Percentiles rank a stretch among this genome's conserved stretches.
Conservation (phyloP, 345 rosid species). For the Cardamine chenopodiifolia region DNA sequence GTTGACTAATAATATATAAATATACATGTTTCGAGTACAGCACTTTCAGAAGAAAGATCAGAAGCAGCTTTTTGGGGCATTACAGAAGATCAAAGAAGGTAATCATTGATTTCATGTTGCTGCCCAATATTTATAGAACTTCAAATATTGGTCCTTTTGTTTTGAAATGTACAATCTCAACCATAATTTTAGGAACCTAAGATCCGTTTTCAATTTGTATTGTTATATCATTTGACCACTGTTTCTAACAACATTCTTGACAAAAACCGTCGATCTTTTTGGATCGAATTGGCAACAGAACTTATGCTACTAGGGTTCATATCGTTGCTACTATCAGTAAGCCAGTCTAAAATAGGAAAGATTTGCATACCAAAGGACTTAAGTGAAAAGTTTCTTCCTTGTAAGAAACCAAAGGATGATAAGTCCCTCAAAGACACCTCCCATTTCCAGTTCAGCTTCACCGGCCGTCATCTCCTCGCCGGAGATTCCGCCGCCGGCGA, state of each 20-base stretch:
- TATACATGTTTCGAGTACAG: slow-evolving; percentile 10
- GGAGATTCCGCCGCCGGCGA: slow-evolving; percentile 32
- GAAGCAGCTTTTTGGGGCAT: slow-evolving; percentile 74
- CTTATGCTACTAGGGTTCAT: slow-evolving; percentile 91
- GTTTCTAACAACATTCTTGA: slow-evolving; percentile 21
- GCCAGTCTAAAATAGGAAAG: slow-evolving; percentile 50
- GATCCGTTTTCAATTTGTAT: not conserved
- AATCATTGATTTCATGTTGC: not conserved
- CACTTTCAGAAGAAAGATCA: slow-evolving; percentile 50
- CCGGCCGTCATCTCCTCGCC: slow-evolving; percentile 66
- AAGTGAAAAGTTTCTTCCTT: slow-evolving; percentile 64
- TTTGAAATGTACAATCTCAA: not conserved
- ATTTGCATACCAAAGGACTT: slow-evolving; percentile 57
- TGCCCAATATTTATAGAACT: too few species aligned
- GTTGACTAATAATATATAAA: not conserved
- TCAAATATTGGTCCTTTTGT: not conserved
- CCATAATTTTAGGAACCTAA: not conserved
- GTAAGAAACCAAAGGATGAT: slow-evolving; percentile 41
- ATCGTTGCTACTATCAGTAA: slow-evolving; percentile 71
- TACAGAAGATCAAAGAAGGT: slow-evolving; percentile 92
- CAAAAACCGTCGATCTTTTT: not conserved
- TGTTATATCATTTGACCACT: slow-evolving; percentile 6
- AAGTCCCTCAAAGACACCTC: slow-evolving; percentile 31
- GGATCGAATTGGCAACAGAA: slow-evolving; percentile 48
- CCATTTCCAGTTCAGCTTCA: slow-evolving; percentile 50